Evolutionary conservation across 2,329 filamentous ascomycete genomes (phyloP), one percentile per base, ranked within the genome.

Genomic region (Venturia aucupariae): DNA sequence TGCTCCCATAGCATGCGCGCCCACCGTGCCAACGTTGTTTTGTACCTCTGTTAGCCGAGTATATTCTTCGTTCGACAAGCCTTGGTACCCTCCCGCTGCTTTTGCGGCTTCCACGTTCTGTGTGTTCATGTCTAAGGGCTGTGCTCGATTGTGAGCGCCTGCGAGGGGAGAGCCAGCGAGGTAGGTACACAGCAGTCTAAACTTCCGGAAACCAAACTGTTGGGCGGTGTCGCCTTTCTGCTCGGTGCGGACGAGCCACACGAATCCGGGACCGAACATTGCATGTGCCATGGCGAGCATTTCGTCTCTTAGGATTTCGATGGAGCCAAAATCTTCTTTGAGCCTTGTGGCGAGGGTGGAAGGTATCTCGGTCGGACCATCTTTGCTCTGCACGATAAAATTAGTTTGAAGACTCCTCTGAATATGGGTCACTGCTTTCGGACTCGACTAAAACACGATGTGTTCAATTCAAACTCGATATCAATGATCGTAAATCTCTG

Each of bases 181-280:
- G 80, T 97, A 99, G 65, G 94, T 99, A 70, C 86, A 83, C 65
- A 99, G 82, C 72, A 99, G 84, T 71, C 87, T 86, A 78, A 78
- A 77, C 46, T 35, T 38, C n/a, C 44, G 30, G 48, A 5, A 4
- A 22, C 24, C 6, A 24, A 27, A 51, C 24, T n/a, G 51, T 22
- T 57, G 51, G 15, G 2, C 15, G 3, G 35, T 54, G 48, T 81
- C 71, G 80, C 75, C 71, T 63, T 77, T 82, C 39, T 79, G 76
- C 24, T 66, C 66, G 63, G 78, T 77, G 72, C 76, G 69, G 71
- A 97, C 90, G 67, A 99, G 87, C 94, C 94, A 99, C 73, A 97
- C 89, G 78, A 95, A 97, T 68, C 94, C 94, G 0, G 93, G 92
- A 64, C 93, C 94, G 79, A 99, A 97, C 92, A 97, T 97, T 78